These are phyloP conservation scores for Plectranthus barbatus DNA, from an alignment of 257 asterid species.

Conservation along the genomic window DNA sequence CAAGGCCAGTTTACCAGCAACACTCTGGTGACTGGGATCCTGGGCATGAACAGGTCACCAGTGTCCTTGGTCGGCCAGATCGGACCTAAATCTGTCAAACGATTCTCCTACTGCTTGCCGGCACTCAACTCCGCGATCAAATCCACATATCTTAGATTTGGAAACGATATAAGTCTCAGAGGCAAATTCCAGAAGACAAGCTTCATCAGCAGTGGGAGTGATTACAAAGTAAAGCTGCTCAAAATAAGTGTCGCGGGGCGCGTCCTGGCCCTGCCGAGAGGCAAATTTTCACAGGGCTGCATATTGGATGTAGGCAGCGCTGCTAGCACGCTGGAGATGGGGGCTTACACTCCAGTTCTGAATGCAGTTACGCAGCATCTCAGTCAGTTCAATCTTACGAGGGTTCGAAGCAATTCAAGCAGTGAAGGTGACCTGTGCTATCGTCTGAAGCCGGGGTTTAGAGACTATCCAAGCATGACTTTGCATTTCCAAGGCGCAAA, in stretches of 20 bases:
- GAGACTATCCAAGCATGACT: not conserved
- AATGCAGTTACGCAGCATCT: not conserved
- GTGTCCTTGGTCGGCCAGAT: slow-evolving; percentile 1
- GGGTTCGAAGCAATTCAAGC: not conserved
- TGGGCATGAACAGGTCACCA: slow-evolving; percentile 11
- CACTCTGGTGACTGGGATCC: not conserved
- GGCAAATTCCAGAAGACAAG: not conserved
- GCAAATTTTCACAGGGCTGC: not conserved
- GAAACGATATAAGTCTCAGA: not conserved
- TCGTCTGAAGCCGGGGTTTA: not conserved
- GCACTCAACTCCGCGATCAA: not conserved
- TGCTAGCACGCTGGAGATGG: not conserved
- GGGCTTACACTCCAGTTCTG: not conserved
- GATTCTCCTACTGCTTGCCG: slow-evolving; percentile 10
- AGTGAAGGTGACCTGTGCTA: not conserved
- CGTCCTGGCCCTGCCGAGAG: not conserved
- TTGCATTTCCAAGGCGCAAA: slow-evolving; percentile 5
- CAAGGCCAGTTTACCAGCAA: not conserved
- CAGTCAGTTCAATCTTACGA: not conserved
- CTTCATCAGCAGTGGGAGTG: not conserved
- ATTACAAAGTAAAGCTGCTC: not conserved
- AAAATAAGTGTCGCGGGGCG: not conserved
- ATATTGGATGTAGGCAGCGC: not conserved
- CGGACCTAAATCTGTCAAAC: not conserved
- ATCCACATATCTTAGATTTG: not conserved